These are phyloP conservation scores for Coffea eugenioides DNA, from an alignment of 257 asterid species.

Conservation along the genomic window DNA sequence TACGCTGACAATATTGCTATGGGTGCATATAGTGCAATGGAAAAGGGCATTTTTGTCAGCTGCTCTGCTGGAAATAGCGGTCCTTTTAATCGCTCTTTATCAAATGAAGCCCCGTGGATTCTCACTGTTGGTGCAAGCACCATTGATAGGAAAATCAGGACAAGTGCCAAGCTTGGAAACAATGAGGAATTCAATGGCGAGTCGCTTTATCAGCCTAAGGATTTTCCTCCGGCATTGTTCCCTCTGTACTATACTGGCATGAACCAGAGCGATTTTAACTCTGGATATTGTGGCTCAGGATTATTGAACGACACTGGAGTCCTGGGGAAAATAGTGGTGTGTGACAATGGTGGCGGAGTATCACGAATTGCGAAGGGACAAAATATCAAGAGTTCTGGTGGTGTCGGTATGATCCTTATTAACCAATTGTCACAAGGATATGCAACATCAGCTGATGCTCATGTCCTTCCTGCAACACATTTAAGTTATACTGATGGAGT, in stretches of 20 bases:
- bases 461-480: slow-evolving; percentile 18
- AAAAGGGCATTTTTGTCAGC: slow-evolving; percentile 22
- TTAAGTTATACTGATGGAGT: slow-evolving; percentile 12
- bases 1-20: slow-evolving; percentile 24
- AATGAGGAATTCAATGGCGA: slow-evolving; percentile 6
- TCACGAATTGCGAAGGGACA: background rate
- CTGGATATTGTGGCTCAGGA: background rate
- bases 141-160: slow-evolving; percentile 7
- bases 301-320: background rate
- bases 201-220: slow-evolving; percentile 11
- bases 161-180: slow-evolving; percentile 18
- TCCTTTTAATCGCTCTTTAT: background rate
- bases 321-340: slow-evolving; percentile 12
- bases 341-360: background rate
- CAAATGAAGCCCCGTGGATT: slow-evolving; percentile 26
- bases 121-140: slow-evolving; percentile 26
- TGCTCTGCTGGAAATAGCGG: slow-evolving; percentile 24
- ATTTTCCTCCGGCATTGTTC: background rate
- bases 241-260: slow-evolving; percentile 15
- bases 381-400: slow-evolving; percentile 13
- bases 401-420: slow-evolving; percentile 15
- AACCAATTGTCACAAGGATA: background rate
- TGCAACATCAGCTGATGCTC: background rate
- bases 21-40: slow-evolving; percentile 11
- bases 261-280: background rate